A percentile compares a stretch with the other conserved stretches of the same genome.
Conservation (phyloP, 73 alveolate species). For the Paramecium sonneborni region DNA sequence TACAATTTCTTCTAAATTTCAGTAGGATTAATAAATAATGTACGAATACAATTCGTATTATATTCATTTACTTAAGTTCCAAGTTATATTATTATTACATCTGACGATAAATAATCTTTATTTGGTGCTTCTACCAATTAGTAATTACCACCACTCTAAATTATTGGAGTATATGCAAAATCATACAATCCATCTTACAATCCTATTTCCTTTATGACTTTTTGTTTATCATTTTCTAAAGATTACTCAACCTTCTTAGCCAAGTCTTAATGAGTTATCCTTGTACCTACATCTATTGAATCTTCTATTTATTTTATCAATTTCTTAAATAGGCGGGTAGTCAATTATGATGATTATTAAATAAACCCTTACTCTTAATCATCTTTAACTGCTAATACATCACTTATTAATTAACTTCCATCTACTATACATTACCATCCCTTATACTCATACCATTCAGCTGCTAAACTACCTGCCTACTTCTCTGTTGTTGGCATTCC, state of each 20-base stretch:
- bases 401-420: neutral
- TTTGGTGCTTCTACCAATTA: slow-evolving; percentile 72
- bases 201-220: slow-evolving; percentile 50
- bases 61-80: slow-evolving; percentile 89
- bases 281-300: slow-evolving; percentile 37
- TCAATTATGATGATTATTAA: neutral
- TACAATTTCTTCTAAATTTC: slow-evolving; percentile 83
- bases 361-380: slow-evolving; percentile 43
- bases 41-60: slow-evolving; percentile 86
- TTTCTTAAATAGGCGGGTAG: slow-evolving; percentile 52
- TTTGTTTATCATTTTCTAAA: slow-evolving; percentile 48
- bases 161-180: slow-evolving; percentile 63
- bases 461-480: slow-evolving; percentile 1
- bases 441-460: slow-evolving; percentile 43
- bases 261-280: slow-evolving; percentile 42
- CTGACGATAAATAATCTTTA: slow-evolving; percentile 76
- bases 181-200: slow-evolving; percentile 52
- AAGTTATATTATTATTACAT: slow-evolving; percentile 80
- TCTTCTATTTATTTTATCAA: slow-evolving; percentile 54
- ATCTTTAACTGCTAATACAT: slow-evolving; percentile 56
- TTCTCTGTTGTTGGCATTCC: neutral
- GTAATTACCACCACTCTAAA: slow-evolving; percentile 60
- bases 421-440: neutral
- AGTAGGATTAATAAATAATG: slow-evolving; percentile 90
- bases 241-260: slow-evolving; percentile 59